Percentiles rank a stretch among this genome's conserved stretches.
These are phyloP conservation scores for Heliosperma pusillum DNA, from an alignment of 148 eudicot genomes.

Conservation along the genomic window DNA sequence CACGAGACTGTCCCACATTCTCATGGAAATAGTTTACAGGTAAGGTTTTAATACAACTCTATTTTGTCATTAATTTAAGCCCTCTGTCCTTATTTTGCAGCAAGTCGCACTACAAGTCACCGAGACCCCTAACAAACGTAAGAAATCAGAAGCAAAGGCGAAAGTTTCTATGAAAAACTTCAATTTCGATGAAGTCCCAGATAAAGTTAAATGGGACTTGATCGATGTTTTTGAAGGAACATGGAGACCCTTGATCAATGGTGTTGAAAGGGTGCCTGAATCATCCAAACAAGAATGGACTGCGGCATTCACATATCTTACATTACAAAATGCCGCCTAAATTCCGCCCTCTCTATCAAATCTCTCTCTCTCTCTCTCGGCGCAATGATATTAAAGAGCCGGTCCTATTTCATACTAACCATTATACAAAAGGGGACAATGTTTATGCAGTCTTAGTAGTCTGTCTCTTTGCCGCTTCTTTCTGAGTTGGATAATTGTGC, in stretches of 20 bases:
- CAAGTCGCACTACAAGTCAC: slow-evolving; percentile 6
- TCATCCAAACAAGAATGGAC: slow-evolving; percentile 49
- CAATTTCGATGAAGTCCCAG: slow-evolving; percentile 48
- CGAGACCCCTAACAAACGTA: slow-evolving; percentile 15
- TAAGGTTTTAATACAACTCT: too few species aligned
- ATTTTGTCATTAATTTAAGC: background rate
- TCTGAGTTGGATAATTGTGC: slow-evolving; percentile 1
- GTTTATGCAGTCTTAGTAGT: slow-evolving; percentile 7
- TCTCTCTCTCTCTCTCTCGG: too few species aligned
- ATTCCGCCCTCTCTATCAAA: too few species aligned
- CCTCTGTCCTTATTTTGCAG: slow-evolving; percentile 23
- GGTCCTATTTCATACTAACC: background rate
- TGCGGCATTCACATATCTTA: slow-evolving; percentile 41
- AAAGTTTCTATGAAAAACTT: slow-evolving; percentile 28
- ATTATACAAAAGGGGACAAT: slow-evolving; percentile 4
- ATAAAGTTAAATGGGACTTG: slow-evolving; percentile 44
- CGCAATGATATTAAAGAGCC: too few species aligned
- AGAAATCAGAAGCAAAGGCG: slow-evolving; percentile 28
- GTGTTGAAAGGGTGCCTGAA: slow-evolving; percentile 40
- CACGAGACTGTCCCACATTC: too few species aligned
- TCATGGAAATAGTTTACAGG: too few species aligned
- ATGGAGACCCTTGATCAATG: slow-evolving; percentile 45
- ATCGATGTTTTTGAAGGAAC: slow-evolving; percentile 30
- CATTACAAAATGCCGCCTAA: slow-evolving; percentile 24
- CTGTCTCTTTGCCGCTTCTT: background rate